phyloP scores from a whole-genome alignment of 2,329 filamentous ascomycete genomes.

The Talaromyces atroroseus region DNA sequence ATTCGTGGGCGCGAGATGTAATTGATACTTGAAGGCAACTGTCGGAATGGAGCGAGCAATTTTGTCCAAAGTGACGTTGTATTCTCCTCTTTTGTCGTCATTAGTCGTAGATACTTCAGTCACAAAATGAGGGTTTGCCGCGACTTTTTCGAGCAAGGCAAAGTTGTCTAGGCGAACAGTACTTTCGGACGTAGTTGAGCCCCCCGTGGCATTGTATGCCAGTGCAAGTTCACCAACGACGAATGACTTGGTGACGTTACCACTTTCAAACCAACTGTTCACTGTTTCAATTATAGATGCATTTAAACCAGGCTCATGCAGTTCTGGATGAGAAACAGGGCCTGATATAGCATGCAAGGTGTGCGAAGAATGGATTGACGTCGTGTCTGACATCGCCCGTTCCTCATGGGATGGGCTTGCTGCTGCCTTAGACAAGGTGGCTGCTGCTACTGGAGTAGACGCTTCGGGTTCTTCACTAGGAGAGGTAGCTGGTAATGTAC shows the following conservation, averaged over 20 bases:
- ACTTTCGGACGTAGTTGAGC: conserved; percentile 34
- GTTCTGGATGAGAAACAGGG: conserved; percentile 73
- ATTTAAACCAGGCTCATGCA: conserved; percentile 73
- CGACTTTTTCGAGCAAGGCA: conserved; percentile 79
- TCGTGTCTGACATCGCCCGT: conserved; percentile 72
- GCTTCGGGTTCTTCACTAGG: conserved; percentile 14
- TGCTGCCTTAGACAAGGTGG: conserved; percentile 33
- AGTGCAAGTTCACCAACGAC: conserved; percentile 87
- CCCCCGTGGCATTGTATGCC: conserved; percentile 57
- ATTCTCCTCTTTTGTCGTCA: conserved; percentile 65
- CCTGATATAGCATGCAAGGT: conserved; percentile 65
- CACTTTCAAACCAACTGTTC: conserved; percentile 75
- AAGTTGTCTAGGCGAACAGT: conserved; percentile 87
- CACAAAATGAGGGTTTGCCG: conserved; percentile 88
- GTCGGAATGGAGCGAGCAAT: conserved; percentile 60
- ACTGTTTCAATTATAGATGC: conserved; percentile 88
- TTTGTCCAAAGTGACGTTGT: conserved; percentile 66
- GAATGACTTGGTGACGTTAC: conserved; percentile 63
- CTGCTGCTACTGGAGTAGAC: conserved; percentile 26
- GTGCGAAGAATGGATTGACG: conserved; percentile 83
- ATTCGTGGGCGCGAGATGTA: conserved; percentile 62
- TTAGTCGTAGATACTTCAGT: conserved; percentile 54
- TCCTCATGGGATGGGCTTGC: conserved; percentile 53
- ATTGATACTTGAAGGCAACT: conserved; percentile 87
- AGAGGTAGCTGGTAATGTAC: conserved; percentile 1